These are phyloP conservation scores for Punica granatum DNA, from an alignment of 345 rosid species.

Conservation along the genomic window DNA sequence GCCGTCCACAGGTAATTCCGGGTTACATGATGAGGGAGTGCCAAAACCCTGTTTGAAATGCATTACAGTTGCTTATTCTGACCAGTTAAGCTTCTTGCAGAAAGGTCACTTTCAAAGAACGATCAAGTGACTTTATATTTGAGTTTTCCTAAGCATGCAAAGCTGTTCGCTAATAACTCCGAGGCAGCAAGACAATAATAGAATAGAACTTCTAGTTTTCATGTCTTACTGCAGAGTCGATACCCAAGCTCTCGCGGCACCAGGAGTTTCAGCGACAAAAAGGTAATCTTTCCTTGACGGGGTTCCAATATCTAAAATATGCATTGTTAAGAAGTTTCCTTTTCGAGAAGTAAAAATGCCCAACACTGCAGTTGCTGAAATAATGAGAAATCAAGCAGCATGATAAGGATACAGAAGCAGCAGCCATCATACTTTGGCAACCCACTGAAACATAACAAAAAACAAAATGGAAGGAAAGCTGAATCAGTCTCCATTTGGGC, in stretches of 20 bases:
- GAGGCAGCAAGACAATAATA: not conserved
- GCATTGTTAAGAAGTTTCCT: slow-evolving; percentile 33
- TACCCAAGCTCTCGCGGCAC: slow-evolving; percentile 98
- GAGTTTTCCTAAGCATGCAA: not conserved
- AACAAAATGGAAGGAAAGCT: slow-evolving; percentile 5
- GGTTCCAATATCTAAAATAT: slow-evolving; percentile 70
- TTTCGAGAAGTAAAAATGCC: not conserved
- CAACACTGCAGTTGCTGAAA: not conserved
- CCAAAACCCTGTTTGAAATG: not conserved
- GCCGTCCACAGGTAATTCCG: not conserved
- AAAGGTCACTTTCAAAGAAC: not conserved
- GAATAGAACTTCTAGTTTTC: slow-evolving; percentile 1
- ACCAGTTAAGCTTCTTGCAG: not conserved
- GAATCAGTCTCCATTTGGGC: slow-evolving; percentile 3
- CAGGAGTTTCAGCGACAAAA: slow-evolving; percentile 91
- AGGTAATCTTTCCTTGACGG: slow-evolving; percentile 88
- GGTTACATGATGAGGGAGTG: not conserved
- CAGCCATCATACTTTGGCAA: slow-evolving; percentile 90
- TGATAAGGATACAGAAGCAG: slow-evolving; percentile 83
- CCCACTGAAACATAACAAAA: slow-evolving; percentile 59
- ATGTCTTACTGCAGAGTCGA: slow-evolving; percentile 81
- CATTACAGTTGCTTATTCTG: not conserved
- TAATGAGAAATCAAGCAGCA: not conserved
- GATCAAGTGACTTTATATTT: not conserved
- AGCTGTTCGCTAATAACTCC: not conserved